Percentiles rank a stretch among this genome's conserved stretches.
Evolutionary conservation across 495 filamentous ascomycete genomes (phyloP).

Genomic region (Penicillium pancosmium): DNA sequence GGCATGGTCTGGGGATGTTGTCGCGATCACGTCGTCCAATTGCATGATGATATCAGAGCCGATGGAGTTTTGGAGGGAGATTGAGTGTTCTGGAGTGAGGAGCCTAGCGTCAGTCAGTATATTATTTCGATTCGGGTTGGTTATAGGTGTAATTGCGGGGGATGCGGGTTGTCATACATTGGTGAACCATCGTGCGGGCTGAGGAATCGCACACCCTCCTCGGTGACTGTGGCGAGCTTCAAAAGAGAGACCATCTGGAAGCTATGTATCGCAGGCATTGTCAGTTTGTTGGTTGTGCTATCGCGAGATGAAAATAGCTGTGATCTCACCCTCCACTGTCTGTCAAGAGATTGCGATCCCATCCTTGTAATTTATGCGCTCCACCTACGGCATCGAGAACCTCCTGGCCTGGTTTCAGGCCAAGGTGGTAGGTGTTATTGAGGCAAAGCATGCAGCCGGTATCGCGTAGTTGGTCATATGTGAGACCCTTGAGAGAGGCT

Average conservation of each 20-base stretch:
- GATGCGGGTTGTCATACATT: slow-evolving; percentile 59
- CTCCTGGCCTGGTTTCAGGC: slow-evolving; percentile 89
- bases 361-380: slow-evolving; percentile 91
- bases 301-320: not conserved
- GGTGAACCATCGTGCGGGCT: slow-evolving; percentile 92
- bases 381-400: slow-evolving; percentile 85
- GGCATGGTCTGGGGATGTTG: slow-evolving; percentile 82
- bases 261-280: slow-evolving; percentile 44
- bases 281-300: slow-evolving; percentile 15
- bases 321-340: slow-evolving; percentile 89
- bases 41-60: slow-evolving; percentile 99
- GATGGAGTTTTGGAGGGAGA: slow-evolving; percentile 93
- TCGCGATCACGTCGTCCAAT: slow-evolving; percentile 94
- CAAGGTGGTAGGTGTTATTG: slow-evolving; percentile 98
- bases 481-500: slow-evolving; percentile 91
- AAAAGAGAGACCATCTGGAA: slow-evolving; percentile 99
- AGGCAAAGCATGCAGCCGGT: slow-evolving; percentile 89
- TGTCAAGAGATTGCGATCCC: slow-evolving; percentile 92
- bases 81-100: slow-evolving; percentile 95
- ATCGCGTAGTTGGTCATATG: slow-evolving; percentile 84
- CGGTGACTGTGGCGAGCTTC: slow-evolving; percentile 90
- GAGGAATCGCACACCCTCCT: slow-evolving; percentile 93
- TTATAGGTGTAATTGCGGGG: not conserved
- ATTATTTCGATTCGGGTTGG: not conserved
- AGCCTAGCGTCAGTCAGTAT: slow-evolving; percentile 52